These are phyloP conservation scores for Populus hybrid DNA, from an alignment of 441 rosid genomes.

Conservation along the genomic window DNA sequence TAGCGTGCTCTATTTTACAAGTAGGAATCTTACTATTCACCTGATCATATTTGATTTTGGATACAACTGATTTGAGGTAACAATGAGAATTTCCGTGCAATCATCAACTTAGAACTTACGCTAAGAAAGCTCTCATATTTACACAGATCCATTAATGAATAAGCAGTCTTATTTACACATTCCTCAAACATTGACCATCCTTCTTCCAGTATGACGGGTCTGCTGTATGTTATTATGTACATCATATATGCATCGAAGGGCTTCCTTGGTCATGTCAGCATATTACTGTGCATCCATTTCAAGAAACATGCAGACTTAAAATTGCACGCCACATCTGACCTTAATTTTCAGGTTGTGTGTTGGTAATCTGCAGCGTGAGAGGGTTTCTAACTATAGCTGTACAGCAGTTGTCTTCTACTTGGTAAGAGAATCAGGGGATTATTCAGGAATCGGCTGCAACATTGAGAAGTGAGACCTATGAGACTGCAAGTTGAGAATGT, in stretches of 20 bases:
- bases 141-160: background rate
- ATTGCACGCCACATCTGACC: slow-evolving; percentile 14
- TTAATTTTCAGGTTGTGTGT: slow-evolving; percentile 7
- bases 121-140: background rate
- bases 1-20: background rate
- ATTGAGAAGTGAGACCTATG: slow-evolving; percentile 49
- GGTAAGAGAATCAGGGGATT: slow-evolving; percentile 11
- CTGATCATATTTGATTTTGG: background rate
- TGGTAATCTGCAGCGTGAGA: background rate
- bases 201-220: background rate
- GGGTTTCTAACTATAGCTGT: slow-evolving; percentile 13
- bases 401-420: slow-evolving; percentile 24
- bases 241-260: slow-evolving; percentile 2
- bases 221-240: background rate
- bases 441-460: slow-evolving; percentile 15
- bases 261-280: slow-evolving; percentile 2
- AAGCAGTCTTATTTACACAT: background rate
- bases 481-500: slow-evolving; percentile 54
- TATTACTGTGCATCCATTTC: slow-evolving; percentile 6
- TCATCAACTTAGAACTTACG: background rate
- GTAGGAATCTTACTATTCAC: background rate
- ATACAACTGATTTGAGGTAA: background rate
- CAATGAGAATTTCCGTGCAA: background rate
- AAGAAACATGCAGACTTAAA: slow-evolving; percentile 21
- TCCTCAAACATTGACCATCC: background rate